phyloP scores from a whole-genome alignment of 169 alveolate species.

The Plasmodium inui region DNA sequence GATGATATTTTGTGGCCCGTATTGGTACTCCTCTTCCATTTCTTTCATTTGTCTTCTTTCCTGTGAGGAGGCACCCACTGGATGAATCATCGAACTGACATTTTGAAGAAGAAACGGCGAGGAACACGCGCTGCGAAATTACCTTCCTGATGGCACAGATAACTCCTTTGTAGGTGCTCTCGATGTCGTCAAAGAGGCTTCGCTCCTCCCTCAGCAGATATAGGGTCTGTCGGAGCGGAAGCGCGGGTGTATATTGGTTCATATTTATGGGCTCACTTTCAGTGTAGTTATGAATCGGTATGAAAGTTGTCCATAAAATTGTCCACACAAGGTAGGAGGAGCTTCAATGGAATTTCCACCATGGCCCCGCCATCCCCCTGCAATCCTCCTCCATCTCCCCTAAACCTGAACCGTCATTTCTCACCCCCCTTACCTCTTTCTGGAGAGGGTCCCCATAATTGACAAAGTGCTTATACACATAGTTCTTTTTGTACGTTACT shows the following conservation, averaged over 20 bases:
- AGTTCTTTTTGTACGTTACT: constrained; percentile 21
- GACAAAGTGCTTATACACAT: constrained; percentile 39
- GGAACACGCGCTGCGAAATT: neutral
- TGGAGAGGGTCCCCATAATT: constrained; percentile 18
- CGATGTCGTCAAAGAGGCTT: constrained; percentile 35
- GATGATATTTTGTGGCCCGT: constrained; percentile 16
- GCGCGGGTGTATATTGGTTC: neutral
- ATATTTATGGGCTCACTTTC: neutral
- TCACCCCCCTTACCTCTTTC: constrained; percentile 10
- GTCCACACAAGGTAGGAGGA: neutral
- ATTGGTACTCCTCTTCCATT: constrained; percentile 51
- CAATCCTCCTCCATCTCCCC: too few species aligned
- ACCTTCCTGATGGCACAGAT: constrained; percentile 61
- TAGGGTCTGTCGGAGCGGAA: neutral
- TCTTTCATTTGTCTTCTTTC: constrained; percentile 26
- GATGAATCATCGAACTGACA: neutral
- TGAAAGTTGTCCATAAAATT: neutral
- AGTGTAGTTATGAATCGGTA: neutral
- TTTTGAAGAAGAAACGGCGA: neutral
- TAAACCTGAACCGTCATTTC: too few species aligned
- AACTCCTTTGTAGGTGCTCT: constrained; percentile 12
- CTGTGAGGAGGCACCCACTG: neutral
- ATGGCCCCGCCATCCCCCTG: too few species aligned
- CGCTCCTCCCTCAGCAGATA: constrained; percentile 44
- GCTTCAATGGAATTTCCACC: neutral